These are phyloP conservation scores for Grosmannia serpens DNA, from an alignment of 2,329 filamentous ascomycete genomes.

Conservation along the genomic window DNA sequence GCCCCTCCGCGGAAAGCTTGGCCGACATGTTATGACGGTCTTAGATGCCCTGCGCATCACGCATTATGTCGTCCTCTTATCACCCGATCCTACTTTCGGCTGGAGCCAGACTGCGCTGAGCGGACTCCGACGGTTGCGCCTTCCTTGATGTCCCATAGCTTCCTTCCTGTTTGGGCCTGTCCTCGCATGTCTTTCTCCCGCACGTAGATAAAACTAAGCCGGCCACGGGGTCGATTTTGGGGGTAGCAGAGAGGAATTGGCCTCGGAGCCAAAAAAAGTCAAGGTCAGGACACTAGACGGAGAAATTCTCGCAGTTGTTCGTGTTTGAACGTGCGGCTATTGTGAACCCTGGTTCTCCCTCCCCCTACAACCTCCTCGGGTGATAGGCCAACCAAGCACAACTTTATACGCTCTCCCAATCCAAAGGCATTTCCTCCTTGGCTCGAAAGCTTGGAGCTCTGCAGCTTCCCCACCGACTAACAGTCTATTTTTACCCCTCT, in stretches of 20 bases:
- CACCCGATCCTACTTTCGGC: not conserved
- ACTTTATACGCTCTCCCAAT: not conserved
- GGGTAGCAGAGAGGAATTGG: not conserved
- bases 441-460: not conserved
- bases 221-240: not conserved
- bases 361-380: not conserved
- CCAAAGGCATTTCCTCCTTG: not conserved
- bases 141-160: not conserved
- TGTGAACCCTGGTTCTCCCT: not conserved
- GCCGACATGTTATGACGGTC: not conserved
- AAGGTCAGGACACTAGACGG: not conserved
- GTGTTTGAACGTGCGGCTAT: not conserved
- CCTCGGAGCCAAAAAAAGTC: not conserved
- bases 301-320: constrained; percentile 11
- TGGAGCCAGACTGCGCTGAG: not conserved
- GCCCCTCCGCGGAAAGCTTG: not conserved
- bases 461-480: not conserved
- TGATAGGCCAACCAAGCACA: not conserved
- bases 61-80: not conserved
- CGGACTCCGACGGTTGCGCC: not conserved
- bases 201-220: not conserved
- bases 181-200: not conserved
- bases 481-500: constrained; percentile 1
- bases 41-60: not conserved
- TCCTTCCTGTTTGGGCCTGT: not conserved